Percentiles rank a stretch among this genome's conserved stretches.
These are phyloP conservation scores for Diaporthe ilicicola DNA, from an alignment of 2,329 filamentous ascomycete genomes.

Conservation along the genomic window DNA sequence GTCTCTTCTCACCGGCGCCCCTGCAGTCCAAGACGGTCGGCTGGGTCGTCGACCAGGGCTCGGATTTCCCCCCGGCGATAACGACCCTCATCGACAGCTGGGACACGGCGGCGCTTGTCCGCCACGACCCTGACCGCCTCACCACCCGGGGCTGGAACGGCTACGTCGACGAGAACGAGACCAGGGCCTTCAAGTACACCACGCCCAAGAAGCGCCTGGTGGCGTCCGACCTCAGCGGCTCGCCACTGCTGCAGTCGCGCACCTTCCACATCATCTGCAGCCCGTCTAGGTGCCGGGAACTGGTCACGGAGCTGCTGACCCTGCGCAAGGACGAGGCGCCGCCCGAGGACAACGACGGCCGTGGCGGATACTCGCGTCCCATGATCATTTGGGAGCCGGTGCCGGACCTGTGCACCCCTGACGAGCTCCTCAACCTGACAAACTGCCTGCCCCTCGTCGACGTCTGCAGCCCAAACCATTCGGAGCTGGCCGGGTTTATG, in stretches of 20 bases:
- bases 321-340: slow-evolving; percentile 54
- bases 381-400: slow-evolving; percentile 96
- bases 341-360: slow-evolving; percentile 38
- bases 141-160: slow-evolving; percentile 95
- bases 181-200: slow-evolving; percentile 82
- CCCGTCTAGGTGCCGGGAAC: slow-evolving; percentile 76
- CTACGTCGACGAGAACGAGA: slow-evolving; percentile 76
- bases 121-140: slow-evolving; percentile 70
- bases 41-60: slow-evolving; percentile 91
- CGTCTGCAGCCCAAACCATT: slow-evolving; percentile 81
- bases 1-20: slow-evolving; percentile 80
- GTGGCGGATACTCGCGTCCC: slow-evolving; percentile 59
- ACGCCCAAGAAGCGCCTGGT: slow-evolving; percentile 87
- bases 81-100: slow-evolving; percentile 73
- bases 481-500: slow-evolving; percentile 89
- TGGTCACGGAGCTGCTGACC: slow-evolving; percentile 75
- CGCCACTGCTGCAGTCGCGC: slow-evolving; percentile 73
- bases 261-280: slow-evolving; percentile 92
- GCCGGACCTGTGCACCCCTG: slow-evolving; percentile 83
- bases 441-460: slow-evolving; percentile 70
- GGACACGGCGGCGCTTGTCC: slow-evolving; percentile 77
- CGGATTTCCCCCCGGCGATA: slow-evolving; percentile 80
- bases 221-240: slow-evolving; percentile 68
- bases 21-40: slow-evolving; percentile 72
- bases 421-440: slow-evolving; percentile 70